Evolutionary conservation across 257 asterid species (phyloP).

Genomic region (Nemophila menziesii): DNA sequence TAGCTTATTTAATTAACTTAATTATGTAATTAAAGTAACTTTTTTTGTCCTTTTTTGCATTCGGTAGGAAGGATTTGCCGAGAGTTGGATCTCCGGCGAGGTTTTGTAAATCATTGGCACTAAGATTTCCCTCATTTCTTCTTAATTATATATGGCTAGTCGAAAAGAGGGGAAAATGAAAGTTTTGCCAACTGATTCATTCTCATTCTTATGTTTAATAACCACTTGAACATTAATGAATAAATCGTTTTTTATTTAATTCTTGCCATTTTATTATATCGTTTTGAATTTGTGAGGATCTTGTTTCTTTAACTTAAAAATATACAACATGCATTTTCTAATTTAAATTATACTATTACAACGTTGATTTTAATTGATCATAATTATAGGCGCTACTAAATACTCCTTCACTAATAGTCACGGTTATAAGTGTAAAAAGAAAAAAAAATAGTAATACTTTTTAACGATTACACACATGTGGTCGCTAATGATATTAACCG

Average conservation of each 20-base stretch:
- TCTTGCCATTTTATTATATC: constrained; percentile 1
- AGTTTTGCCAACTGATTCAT: constrained; percentile 36
- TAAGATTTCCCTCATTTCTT: constrained; percentile 46
- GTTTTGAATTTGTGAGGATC: too few species aligned
- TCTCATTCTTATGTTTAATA: constrained; percentile 3
- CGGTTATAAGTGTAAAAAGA: too few species aligned
- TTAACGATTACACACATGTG: too few species aligned
- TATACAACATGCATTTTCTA: too few species aligned
- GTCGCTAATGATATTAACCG: too few species aligned
- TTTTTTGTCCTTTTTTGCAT: constrained; percentile 1
- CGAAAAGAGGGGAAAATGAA: constrained; percentile 56
- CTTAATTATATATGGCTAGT: constrained; percentile 8
- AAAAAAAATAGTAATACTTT: too few species aligned
- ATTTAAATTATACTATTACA: too few species aligned
- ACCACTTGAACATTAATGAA: constrained; percentile 22
- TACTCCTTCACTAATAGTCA: too few species aligned
- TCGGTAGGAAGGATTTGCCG: constrained; percentile 14
- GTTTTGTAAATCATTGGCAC: constrained; percentile 51
- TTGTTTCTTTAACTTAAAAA: too few species aligned
- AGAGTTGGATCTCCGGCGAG: constrained; percentile 33
- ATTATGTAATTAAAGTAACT: constrained; percentile 5
- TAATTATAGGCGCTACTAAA: too few species aligned
- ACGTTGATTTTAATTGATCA: too few species aligned
- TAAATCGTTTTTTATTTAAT: too few species aligned
- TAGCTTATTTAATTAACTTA: constrained; percentile 41